These are phyloP conservation scores for Sclerotinia subarctica DNA, from an alignment of 2,329 filamentous ascomycete species.

Conservation along the genomic window DNA sequence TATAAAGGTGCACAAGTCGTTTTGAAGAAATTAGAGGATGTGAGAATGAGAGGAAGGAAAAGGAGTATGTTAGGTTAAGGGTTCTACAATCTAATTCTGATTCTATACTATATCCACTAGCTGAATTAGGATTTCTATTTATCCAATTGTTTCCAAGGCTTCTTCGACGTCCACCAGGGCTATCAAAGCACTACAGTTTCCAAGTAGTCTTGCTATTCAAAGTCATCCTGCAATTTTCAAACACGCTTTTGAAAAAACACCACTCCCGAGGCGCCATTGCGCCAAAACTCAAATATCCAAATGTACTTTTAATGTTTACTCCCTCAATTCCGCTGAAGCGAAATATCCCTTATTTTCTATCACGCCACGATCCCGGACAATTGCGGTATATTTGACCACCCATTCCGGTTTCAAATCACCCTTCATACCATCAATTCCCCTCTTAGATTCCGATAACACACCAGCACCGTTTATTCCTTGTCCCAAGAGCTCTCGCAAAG, in stretches of 20 bases:
- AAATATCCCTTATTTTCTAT: constrained; percentile 99
- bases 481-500: constrained; percentile 78
- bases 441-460: constrained; percentile 57
- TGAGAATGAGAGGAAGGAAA: constrained; percentile 90
- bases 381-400: constrained; percentile 97
- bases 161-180: not conserved
- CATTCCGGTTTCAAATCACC: constrained; percentile 84
- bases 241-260: not conserved
- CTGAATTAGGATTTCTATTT: not conserved
- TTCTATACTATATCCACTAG: not conserved
- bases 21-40: constrained; percentile 82
- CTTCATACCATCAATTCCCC: constrained; percentile 55
- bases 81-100: constrained; percentile 15
- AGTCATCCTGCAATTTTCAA: not conserved
- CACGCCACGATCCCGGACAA: constrained; percentile 88
- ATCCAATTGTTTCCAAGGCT: not conserved
- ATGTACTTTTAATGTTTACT: constrained; percentile 30
- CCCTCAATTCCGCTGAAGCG: constrained; percentile 71
- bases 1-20: constrained; percentile 74
- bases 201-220: not conserved
- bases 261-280: not conserved
- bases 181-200: not conserved
- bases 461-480: constrained; percentile 69
- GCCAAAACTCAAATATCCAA: not conserved
- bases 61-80: constrained; percentile 87